Conservation (phyloP, 371 early-diverging fungal genomes). For the Lichtheimia corymbifera region DNA sequence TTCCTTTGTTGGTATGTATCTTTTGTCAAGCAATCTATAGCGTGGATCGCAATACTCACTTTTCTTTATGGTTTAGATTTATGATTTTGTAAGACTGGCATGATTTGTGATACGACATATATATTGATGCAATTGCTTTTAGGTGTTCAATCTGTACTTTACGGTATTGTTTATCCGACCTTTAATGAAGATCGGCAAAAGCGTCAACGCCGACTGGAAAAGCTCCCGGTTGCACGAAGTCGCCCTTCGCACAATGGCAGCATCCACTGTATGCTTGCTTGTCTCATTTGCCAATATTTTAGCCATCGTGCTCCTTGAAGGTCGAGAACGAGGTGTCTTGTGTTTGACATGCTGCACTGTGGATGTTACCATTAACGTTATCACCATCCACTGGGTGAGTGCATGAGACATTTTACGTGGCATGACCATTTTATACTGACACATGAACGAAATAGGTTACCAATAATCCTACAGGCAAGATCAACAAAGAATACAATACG, state of each 20-base stretch:
- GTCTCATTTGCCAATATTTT: constrained; percentile 54
- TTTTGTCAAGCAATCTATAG: background rate
- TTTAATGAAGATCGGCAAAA: constrained; percentile 30
- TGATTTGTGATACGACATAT: background rate
- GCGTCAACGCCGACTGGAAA: constrained; percentile 31
- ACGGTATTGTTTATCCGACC: constrained; percentile 50
- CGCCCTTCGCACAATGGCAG: constrained; percentile 50
- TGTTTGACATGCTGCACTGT: constrained; percentile 56
- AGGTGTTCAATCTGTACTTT: constrained; percentile 49
- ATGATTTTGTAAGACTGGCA: constrained; percentile 43
- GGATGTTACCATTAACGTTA: constrained; percentile 58
- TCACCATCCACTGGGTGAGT: constrained; percentile 56
- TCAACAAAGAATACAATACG: constrained; percentile 8
- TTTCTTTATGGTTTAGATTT: constrained; percentile 12
- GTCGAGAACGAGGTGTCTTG: constrained; percentile 50
- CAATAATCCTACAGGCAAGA: constrained; percentile 12
- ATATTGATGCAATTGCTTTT: background rate
- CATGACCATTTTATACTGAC: background rate
- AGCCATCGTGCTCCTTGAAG: constrained; percentile 37
- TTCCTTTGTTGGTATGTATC: constrained; percentile 33
- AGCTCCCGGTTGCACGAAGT: constrained; percentile 45
- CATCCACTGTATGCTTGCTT: constrained; percentile 47
- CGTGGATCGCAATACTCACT: background rate
- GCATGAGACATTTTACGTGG: background rate
- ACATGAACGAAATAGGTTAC: constrained; percentile 5